Evolutionary conservation across 495 filamentous ascomycete genomes (phyloP), one percentile per base, ranked within the genome.

Genomic region (Annulohypoxylon moriforme): DNA sequence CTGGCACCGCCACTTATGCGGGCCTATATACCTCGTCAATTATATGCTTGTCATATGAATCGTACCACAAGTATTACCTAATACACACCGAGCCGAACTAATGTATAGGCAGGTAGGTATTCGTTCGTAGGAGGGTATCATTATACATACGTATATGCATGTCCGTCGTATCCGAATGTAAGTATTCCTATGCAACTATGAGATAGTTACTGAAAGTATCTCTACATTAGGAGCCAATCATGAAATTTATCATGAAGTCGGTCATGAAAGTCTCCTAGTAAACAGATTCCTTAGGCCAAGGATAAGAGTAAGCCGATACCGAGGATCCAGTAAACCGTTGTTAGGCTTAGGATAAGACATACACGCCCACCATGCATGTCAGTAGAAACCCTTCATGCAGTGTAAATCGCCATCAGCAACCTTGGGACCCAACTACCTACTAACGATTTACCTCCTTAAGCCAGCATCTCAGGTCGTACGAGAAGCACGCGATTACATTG

Each of bases 11-110:
- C 52, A 36, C 38, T 29, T 20, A 34, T 40, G 5, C 46, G 13
- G 52, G 20, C 57, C 55, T 16, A 38, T 68, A 59, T 36, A 40
- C 38, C 44, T 42, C 31, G 31, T 53, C 27, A 49, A 18, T 62
- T 27, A 57, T 29, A 36, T 56, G 29, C 38, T n/a, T 57, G n/a
- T 29, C 25, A 24, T 2, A 14, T 20, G 18, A 11, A 49, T 49
- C 46, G 46, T 27, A 25, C 42, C 20, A 25, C 13, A 29, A 25
- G 24, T 53, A 25, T 29, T 25, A 53, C 29, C 49, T 31, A 31
- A 47, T 47, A 47, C n/a, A n/a, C n/a, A 20, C 7, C 18, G 10
- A 18, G 27, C 27, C 27, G 27, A 29, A 29, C 27, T 47, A 16
- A 47, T 2, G n/a, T 47, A 20, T 47, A 10, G 5, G n/a, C n/a